A percentile compares a stretch with the other conserved stretches of the same genome.
phyloP scores from a whole-genome alignment of 495 filamentous ascomycete species.

The Talaromyces thailandensis region DNA sequence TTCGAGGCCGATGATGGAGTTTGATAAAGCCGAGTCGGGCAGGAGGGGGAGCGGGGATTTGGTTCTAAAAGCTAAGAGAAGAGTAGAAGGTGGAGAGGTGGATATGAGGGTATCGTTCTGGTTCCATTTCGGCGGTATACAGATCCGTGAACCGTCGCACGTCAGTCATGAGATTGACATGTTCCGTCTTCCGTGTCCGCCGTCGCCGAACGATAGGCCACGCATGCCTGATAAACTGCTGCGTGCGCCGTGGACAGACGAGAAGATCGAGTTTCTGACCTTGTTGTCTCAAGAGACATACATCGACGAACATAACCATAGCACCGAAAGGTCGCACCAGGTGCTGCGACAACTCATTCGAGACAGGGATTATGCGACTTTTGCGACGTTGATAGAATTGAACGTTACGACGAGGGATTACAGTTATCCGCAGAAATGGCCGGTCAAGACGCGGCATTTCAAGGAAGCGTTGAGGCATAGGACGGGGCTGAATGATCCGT shows the following conservation, averaged over 20 bases:
- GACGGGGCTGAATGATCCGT: constrained; percentile 22
- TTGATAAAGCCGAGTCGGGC: constrained; percentile 13
- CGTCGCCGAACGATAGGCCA: constrained; percentile 9
- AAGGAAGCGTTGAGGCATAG: constrained; percentile 18
- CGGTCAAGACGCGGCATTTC: constrained; percentile 19
- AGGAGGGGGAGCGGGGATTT: constrained; percentile 24
- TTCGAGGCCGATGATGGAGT: constrained; percentile 9
- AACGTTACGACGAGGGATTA: constrained; percentile 21
- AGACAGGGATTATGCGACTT: constrained; percentile 22
- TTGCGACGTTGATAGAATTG: constrained; percentile 21
- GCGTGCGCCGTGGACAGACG: constrained; percentile 30
- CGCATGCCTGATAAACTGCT: constrained; percentile 36
- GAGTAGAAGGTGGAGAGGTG: neutral
- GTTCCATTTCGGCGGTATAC: constrained; percentile 28
- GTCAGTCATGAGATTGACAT: constrained; percentile 19
- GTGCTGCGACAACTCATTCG: constrained; percentile 26
- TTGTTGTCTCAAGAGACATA: constrained; percentile 24
- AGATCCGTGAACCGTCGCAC: constrained; percentile 18
- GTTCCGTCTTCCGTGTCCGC: constrained; percentile 24
- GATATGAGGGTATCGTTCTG: constrained; percentile 25
- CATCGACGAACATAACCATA: constrained; percentile 22
- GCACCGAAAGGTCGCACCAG: constrained; percentile 12
- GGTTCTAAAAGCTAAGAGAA: constrained; percentile 12
- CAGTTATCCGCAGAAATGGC: constrained; percentile 24
- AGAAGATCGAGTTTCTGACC: constrained; percentile 33